A percentile compares a stretch with the other conserved stretches of the same genome.
These are phyloP conservation scores for Penicillium janthinellum DNA, from an alignment of 2,329 filamentous ascomycete species.

Conservation along the genomic window DNA sequence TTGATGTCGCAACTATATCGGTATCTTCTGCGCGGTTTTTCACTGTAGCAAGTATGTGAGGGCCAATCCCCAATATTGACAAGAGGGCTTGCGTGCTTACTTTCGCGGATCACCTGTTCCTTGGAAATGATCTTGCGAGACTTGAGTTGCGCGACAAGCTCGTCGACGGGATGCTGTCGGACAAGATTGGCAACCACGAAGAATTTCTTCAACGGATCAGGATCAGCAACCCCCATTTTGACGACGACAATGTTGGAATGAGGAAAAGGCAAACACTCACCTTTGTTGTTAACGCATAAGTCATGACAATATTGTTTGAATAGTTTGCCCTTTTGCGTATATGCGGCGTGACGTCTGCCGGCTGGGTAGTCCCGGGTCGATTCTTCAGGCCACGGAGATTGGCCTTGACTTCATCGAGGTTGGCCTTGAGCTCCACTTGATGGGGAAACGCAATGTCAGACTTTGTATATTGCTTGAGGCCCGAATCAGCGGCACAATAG, in stretches of 20 bases:
- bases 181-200: conserved; percentile 76
- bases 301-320: conserved; percentile 77
- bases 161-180: conserved; percentile 68
- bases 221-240: not conserved
- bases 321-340: conserved; percentile 70
- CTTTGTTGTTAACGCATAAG: conserved; percentile 89
- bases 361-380: conserved; percentile 90
- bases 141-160: conserved; percentile 69
- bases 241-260: not conserved
- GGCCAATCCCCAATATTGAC: not conserved
- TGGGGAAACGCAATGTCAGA: conserved; percentile 84
- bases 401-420: conserved; percentile 83
- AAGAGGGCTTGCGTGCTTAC: conserved; percentile 49
- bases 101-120: conserved; percentile 77
- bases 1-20: conserved; percentile 86
- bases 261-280: conserved; percentile 49
- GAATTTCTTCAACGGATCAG: conserved; percentile 59
- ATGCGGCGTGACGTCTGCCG: conserved; percentile 82
- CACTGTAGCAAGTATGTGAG: conserved; percentile 56
- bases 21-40: conserved; percentile 78
- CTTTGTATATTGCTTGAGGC: conserved; percentile 58
- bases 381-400: conserved; percentile 95
- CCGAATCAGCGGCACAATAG: conserved; percentile 72
- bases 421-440: conserved; percentile 90
- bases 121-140: conserved; percentile 73